A percentile compares a stretch with the other conserved stretches of the same genome.
These are phyloP conservation scores for Tranzscheliella williamsii DNA, from an alignment of 1,284 basidiomycete genomes.

Conservation along the genomic window DNA sequence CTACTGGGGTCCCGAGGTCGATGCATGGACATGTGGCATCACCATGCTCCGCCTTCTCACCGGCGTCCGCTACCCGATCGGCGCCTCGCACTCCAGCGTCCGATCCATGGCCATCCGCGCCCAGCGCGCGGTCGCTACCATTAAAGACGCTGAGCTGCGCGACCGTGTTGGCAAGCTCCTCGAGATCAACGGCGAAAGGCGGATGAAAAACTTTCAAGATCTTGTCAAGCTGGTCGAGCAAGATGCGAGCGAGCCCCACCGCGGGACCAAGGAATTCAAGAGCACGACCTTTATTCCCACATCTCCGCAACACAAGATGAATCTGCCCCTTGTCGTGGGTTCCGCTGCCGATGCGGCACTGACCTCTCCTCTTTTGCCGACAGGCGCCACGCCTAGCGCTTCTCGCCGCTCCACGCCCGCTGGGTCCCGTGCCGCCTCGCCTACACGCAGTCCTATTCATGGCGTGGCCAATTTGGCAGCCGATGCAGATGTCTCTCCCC, in stretches of 20 bases:
- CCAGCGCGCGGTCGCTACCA: constrained; percentile 62
- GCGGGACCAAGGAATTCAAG: constrained; percentile 63
- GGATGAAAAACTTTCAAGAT: constrained; percentile 64
- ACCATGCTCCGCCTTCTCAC: constrained; percentile 65
- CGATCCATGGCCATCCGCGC: constrained; percentile 64
- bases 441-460: background rate
- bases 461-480: background rate
- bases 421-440: constrained; percentile 21
- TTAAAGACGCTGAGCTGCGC: constrained; percentile 62
- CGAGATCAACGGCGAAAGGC: constrained; percentile 63
- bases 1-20: constrained; percentile 65
- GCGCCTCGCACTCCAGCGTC: constrained; percentile 64
- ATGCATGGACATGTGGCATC: constrained; percentile 67
- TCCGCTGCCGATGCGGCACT: constrained; percentile 38
- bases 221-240: constrained; percentile 38
- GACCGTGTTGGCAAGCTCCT: constrained; percentile 63
- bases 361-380: constrained; percentile 19
- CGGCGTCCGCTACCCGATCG: constrained; percentile 65
- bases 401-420: constrained; percentile 26
- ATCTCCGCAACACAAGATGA: constrained; percentile 64
- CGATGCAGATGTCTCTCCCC: constrained; percentile 23
- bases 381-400: constrained; percentile 23
- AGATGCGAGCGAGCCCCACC: constrained; percentile 19
- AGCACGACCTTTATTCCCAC: constrained; percentile 63
- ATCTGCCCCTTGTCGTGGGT: constrained; percentile 55